Base-by-base conservation (phyloP, 2,329 filamentous ascomycete genomes). In the Arthroderma sp. region DNA sequence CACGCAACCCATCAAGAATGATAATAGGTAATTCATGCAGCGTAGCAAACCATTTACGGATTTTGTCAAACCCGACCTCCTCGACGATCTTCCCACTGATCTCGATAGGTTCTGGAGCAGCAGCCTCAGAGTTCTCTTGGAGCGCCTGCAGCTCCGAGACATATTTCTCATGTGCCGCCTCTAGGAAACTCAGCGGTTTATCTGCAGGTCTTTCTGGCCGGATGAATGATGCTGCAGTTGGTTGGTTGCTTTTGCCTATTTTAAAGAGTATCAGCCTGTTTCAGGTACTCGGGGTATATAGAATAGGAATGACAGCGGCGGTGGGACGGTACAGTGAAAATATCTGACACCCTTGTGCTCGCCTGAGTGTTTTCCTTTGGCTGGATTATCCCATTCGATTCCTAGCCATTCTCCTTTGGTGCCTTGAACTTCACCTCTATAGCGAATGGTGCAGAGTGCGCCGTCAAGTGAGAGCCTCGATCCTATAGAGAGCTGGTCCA, bases 51-150 rank as follows among this genome's bases (percentile, higher is more conserved):
- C 88, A 78, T 52, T 75, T 75, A 37, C 83, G 78, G 52, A 95
- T 85, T 70, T 95, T 95, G 53, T 94, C 87, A 54, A 96, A 96
- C 29, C 91, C 91, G 31, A 96, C 78, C 65, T 96, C 89, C 65
- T 96, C 83, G 4, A 85, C 89, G 11, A 88, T 75, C 64, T 96
- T 96, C 33, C 74, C 72, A 64, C 84, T 66, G 70, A 94, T 72
- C 72, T 81, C 66, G 50, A 94, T 82, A 40, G 77, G 70, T 41
- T 72, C 70, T 5, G 45, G 36, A 5, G 37, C 45, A 4, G 49
- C 27, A 8, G 33, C 27, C 36, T 29, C 33, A 27, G 36, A 39
- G 9, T 28, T 10, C 27, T 28, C 29, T 28, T 42, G 28, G n/a
- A 33, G 29, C 5, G 31, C 9, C n/a, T 52, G 44, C 4, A 58